Evolutionary conservation across 768 basidiomycete species (phyloP).

Genomic region (Pleurotus sapidus): DNA sequence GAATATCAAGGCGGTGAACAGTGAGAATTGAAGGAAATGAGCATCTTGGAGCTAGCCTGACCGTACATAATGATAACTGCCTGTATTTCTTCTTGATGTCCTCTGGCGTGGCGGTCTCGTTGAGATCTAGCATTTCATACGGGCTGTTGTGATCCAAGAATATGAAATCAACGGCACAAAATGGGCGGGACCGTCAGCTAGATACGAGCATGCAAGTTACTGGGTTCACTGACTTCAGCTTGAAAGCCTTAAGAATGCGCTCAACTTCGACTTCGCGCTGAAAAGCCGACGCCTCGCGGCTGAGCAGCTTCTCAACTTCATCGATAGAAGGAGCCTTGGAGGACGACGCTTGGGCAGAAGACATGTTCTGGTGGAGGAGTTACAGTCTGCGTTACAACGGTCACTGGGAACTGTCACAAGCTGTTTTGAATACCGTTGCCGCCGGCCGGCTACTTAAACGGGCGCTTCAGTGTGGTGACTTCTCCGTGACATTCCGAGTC

Average conservation of each 20-base stretch:
- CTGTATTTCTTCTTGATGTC: slow-evolving; percentile 90
- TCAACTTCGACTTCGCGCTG: slow-evolving; percentile 88
- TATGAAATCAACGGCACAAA: neutral
- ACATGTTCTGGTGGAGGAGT: slow-evolving; percentile 7
- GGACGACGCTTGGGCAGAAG: slow-evolving; percentile 8
- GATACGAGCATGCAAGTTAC: neutral
- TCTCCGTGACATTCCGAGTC: neutral
- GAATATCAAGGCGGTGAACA: neutral
- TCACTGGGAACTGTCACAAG: neutral
- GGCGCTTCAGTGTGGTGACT: neutral
- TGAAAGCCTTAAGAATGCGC: slow-evolving; percentile 91
- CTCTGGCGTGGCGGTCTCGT: slow-evolving; percentile 63
- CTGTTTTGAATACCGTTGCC: neutral
- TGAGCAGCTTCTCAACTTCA: slow-evolving; percentile 80
- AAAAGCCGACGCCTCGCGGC: slow-evolving; percentile 78
- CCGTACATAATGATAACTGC: slow-evolving; percentile 81
- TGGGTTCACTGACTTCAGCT: slow-evolving; percentile 72
- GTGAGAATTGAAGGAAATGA: slow-evolving; percentile 1
- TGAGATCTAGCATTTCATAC: slow-evolving; percentile 90
- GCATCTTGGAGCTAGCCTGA: slow-evolving; percentile 4
- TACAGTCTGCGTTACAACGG: neutral
- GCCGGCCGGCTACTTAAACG: neutral
- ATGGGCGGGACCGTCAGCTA: neutral
- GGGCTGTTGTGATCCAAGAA: slow-evolving; percentile 49
- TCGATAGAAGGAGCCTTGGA: slow-evolving; percentile 28